These are phyloP conservation scores for Erucastrum elatum DNA, from an alignment of 345 rosid species.

Conservation along the genomic window DNA sequence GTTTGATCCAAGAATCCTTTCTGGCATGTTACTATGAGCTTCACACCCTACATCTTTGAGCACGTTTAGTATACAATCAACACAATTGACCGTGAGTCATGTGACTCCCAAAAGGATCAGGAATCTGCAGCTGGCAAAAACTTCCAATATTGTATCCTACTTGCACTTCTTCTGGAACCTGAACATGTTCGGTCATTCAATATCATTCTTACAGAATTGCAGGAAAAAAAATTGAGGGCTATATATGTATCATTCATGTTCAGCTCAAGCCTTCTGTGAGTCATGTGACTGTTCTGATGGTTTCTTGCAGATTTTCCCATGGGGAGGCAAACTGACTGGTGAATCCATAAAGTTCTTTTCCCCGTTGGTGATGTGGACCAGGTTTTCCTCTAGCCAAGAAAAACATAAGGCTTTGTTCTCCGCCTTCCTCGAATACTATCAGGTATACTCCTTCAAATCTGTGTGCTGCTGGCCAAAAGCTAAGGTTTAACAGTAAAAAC, in stretches of 20 bases:
- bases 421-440: conserved; percentile 35
- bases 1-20: background rate
- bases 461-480: background rate
- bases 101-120: background rate
- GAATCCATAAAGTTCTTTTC: conserved; percentile 62
- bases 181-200: background rate
- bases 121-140: background rate
- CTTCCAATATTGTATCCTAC: background rate
- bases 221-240: background rate
- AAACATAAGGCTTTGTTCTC: conserved; percentile 33
- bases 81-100: no score
- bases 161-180: background rate
- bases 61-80: no score
- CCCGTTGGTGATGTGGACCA: conserved; percentile 39
- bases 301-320: conserved; percentile 80
- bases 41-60: no score
- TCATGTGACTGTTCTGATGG: conserved; percentile 41
- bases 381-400: conserved; percentile 37
- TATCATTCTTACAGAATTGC: background rate
- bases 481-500: background rate
- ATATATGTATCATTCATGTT: background rate
- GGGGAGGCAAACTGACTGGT: conserved; percentile 96
- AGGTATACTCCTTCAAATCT: background rate
- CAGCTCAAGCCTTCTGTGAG: background rate
- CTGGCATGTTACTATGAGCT: background rate